Base-by-base conservation (phyloP, 768 basidiomycete species). In the Hericium alpestre region DNA sequence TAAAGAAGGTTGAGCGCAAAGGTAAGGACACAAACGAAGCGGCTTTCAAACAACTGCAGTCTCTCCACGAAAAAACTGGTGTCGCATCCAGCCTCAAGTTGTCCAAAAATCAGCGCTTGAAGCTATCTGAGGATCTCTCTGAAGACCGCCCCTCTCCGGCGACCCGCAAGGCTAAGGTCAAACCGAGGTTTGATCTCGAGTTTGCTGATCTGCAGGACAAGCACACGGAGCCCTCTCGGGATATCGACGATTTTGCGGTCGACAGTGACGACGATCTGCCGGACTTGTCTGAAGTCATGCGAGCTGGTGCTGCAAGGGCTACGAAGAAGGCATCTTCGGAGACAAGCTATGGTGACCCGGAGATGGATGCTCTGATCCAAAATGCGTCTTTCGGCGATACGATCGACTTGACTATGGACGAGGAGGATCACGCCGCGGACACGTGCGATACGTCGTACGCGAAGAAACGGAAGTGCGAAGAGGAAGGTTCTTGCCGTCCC, bases 111-210 rank as follows among this genome's bases (percentile, higher is more conserved):
- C 61, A 56, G 47, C 62, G 62, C 32, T 52, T 63, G 5, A 61
- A 56, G 46, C 57, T 63, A 7, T 5, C 23, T 6, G 51, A 54
- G 23, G 37, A 47, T 8, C 37, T 41, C 37, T 10, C 40, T 38
- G 18, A 37, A 32, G 40, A 57, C 38, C 10, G 37, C 54, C n/a
- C 43, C 38, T 37, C 20, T 5, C n/a, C 39, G 53, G 16, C 22
- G 15, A 20, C 38, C 23, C 39, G 11, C 7, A 61, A 63, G 48
- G 43, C 55, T 23, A 61, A 63, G 55, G 51, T 55, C 10, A 69
- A 61, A 40, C 63, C 64, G 13, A 70, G 67, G 52, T 81, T 82
- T 59, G 73, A 80, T 57, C 60, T 85, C 22, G 71, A 79, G 53
- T 76, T 84, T 50, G 66, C 77, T 5, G 68, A 73, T 54, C 57